phyloP scores from a whole-genome alignment of 2,329 filamentous ascomycete species.

The Macrophomina phaseolina region DNA sequence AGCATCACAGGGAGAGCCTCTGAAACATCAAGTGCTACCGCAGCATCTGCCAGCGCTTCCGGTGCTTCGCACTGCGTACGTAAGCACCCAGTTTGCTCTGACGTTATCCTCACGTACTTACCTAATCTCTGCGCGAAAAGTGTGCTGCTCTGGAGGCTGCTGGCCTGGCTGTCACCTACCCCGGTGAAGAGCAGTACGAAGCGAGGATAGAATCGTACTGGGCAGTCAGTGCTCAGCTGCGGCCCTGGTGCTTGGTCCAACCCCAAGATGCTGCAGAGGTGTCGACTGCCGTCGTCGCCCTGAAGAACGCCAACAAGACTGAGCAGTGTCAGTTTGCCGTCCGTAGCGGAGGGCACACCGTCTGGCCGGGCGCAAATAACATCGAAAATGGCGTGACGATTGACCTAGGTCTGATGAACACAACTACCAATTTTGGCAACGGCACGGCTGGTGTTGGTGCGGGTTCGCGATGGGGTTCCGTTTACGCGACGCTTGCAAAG shows the following conservation, averaged over 20 bases:
- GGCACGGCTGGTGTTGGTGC: conserved; percentile 32
- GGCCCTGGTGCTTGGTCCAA: conserved; percentile 39
- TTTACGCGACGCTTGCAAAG: conserved; percentile 29
- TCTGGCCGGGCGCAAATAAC: conserved; percentile 34
- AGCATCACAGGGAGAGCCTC: background rate
- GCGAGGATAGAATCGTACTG: conserved; percentile 35
- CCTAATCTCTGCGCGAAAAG: conserved; percentile 23
- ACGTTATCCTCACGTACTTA: background rate
- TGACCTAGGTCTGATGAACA: conserved; percentile 37
- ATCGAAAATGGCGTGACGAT: conserved; percentile 41
- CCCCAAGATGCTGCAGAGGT: conserved; percentile 39
- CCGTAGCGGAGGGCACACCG: conserved; percentile 41
- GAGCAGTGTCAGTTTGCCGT: conserved; percentile 35
- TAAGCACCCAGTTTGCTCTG: background rate
- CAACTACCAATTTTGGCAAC: conserved; percentile 29
- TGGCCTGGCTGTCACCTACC: conserved; percentile 30
- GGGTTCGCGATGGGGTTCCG: conserved; percentile 23
- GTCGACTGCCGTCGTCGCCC: conserved; percentile 36
- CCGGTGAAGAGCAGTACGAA: conserved; percentile 30
- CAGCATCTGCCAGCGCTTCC: conserved; percentile 6
- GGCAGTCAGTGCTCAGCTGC: conserved; percentile 36
- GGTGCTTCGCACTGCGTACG: conserved; percentile 14
- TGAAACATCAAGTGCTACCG: conserved; percentile 5
- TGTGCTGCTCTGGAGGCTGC: conserved; percentile 32
- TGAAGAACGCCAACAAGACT: conserved; percentile 29